These are phyloP conservation scores for Chaetomium sp. DNA, from an alignment of 2,329 filamentous ascomycete genomes.

Conservation along the genomic window DNA sequence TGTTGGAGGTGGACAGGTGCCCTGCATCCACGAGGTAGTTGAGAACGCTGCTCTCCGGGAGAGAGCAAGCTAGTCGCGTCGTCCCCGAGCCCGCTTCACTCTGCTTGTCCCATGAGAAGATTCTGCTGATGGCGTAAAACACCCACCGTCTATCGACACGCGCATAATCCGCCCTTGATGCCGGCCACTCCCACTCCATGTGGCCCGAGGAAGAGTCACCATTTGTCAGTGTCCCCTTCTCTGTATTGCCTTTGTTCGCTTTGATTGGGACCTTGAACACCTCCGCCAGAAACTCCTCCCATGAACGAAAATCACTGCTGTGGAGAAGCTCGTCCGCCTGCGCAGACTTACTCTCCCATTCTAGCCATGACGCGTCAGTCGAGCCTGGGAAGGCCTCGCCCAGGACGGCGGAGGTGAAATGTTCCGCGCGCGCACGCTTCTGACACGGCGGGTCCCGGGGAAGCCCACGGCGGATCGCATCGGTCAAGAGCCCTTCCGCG, in stretches of 20 bases:
- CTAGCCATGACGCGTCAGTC: conserved; percentile 42
- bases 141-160: conserved; percentile 60
- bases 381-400: conserved; percentile 42
- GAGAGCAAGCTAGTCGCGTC: conserved; percentile 33
- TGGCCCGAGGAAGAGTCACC: conserved; percentile 14
- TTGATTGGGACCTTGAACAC: conserved; percentile 42
- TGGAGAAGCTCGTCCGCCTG: conserved; percentile 43
- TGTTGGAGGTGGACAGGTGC: conserved; percentile 53
- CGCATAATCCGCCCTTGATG: conserved; percentile 40
- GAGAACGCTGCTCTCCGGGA: conserved; percentile 49
- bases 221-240: conserved; percentile 9
- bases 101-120: conserved; percentile 49
- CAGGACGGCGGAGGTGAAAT: conserved; percentile 27
- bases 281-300: conserved; percentile 44
- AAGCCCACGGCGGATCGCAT: conserved; percentile 64
- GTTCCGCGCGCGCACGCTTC: conserved; percentile 27
- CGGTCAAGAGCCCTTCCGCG: conserved; percentile 58
- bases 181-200: conserved; percentile 47
- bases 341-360: conserved; percentile 39
- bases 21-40: conserved; percentile 55
- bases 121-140: conserved; percentile 54
- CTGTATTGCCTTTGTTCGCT: conserved; percentile 19
- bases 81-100: conserved; percentile 36
- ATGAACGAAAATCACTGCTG: conserved; percentile 39
- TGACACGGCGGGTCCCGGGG: conserved; percentile 34